Evolutionary conservation across 1,139 yeast genomes (phyloP), one percentile per base, ranked within the genome.

Genomic region (Lizanozyma gosingica): DNA sequence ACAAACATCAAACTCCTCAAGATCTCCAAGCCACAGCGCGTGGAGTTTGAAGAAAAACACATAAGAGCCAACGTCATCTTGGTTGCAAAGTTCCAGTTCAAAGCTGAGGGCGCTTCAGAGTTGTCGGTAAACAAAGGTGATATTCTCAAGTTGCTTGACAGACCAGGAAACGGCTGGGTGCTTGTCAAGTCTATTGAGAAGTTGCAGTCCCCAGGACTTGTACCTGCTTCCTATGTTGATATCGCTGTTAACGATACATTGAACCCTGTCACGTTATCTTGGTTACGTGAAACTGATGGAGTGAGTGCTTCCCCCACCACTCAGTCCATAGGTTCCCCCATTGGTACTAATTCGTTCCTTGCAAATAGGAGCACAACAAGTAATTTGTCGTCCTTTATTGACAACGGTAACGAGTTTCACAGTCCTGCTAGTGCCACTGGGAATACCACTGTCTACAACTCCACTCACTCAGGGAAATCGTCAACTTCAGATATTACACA

Each of bases 141-240:
- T 41, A 56, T 67, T 29, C 49, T 69, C 35, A 69, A 67, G 47
- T 55, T 68, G 36, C 47, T 69, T 35, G 70, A 65, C 41, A 50
- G 63, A 22, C 63, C 61, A 4, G 64, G 65, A 3, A 60, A 64
- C 43, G 75, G 74, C 2, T 69, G 75, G 75, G 46, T 69, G 3
- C 50, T 67, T 43, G 74, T 68, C 35, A 67, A 69, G 45, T 66
- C 58, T 39, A 60, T 69, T 42, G 73, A 69, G 45, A 60, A 60
- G 42, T 46, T 69, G 33, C 46, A 49, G 9, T 46, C 49, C 4
- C 68, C 70, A 2, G 75, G 74, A 0, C 47, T 69, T 34, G 62
- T 69, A 3, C 75, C 73, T 3, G 70, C 73, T 2, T 52, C 57
- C 29, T 68, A 67, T 45, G 70, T 66, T n/a, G 73, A 67, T 43